Evolutionary conservation across 2,329 filamentous ascomycete species (phyloP).

Genomic region (Epichloe hybrida): DNA sequence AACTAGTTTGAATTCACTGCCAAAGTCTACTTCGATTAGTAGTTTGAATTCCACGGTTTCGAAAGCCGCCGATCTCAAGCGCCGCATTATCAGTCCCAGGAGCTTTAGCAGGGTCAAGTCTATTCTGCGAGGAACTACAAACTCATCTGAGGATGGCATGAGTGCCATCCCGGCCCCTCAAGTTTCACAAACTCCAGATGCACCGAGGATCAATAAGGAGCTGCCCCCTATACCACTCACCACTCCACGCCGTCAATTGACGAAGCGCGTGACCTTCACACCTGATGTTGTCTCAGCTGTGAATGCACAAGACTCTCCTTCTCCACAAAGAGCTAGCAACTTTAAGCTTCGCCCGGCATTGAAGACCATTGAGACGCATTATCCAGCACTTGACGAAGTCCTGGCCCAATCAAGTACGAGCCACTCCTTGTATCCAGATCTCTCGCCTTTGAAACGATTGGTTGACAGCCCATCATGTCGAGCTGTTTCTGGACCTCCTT

Average conservation of each 20-base stretch:
- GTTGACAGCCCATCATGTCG: constrained; percentile 13
- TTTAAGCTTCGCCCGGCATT: constrained; percentile 27
- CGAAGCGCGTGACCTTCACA: constrained; percentile 71
- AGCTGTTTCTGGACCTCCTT: constrained; percentile 18
- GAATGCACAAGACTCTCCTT: constrained; percentile 37
- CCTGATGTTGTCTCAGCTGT: constrained; percentile 46
- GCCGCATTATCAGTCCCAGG: constrained; percentile 32
- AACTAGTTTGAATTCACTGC: constrained; percentile 25
- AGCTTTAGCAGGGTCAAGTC: constrained; percentile 45
- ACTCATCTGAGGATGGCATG: constrained; percentile 23
- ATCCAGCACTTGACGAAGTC: constrained; percentile 18
- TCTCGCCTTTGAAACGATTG: constrained; percentile 28
- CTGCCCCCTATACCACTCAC: constrained; percentile 42
- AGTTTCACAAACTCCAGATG: constrained; percentile 33
- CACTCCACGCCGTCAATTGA: constrained; percentile 52
- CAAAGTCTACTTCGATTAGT: constrained; percentile 27
- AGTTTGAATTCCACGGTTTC: constrained; percentile 19
- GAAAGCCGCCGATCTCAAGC: constrained; percentile 20
- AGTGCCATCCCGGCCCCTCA: constrained; percentile 35
- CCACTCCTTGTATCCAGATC: constrained; percentile 39
- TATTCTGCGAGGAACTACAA: constrained; percentile 34
- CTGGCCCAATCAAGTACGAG: constrained; percentile 13
- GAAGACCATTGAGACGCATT: constrained; percentile 11
- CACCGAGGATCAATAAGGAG: constrained; percentile 34
- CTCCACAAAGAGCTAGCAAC: constrained; percentile 37